Conservation (phyloP, 192 early-diverging fungal genomes). For the Glomus cerebriforme region DNA sequence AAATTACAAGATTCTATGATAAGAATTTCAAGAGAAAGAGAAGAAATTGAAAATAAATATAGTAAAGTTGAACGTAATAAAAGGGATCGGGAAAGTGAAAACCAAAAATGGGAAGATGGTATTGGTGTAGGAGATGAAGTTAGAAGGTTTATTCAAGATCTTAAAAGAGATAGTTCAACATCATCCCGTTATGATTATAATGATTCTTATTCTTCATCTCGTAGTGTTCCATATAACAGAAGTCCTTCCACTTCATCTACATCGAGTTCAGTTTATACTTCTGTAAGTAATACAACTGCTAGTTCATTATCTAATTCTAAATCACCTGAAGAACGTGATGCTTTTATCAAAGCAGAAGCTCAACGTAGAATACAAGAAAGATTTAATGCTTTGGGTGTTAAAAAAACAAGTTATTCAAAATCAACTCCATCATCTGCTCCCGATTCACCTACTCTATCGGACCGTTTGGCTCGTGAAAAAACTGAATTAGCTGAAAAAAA, state of each 20-base stretch:
- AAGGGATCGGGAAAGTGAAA: constrained; percentile 25
- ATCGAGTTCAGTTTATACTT: constrained; percentile 23
- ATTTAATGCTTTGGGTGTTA: constrained; percentile 41
- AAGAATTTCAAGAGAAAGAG: constrained; percentile 32
- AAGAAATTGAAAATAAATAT: constrained; percentile 40
- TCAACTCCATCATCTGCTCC: constrained; percentile 33
- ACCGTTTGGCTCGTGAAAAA: neutral
- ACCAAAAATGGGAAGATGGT: constrained; percentile 49
- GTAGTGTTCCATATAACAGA: neutral
- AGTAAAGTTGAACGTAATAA: constrained; percentile 33
- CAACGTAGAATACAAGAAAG: constrained; percentile 52
- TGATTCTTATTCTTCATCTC: constrained; percentile 13
- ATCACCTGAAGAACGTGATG: constrained; percentile 49
- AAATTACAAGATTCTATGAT: constrained; percentile 44
- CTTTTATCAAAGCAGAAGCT: constrained; percentile 54
- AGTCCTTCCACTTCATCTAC: constrained; percentile 29
- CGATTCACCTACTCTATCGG: constrained; percentile 6
- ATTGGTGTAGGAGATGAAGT: constrained; percentile 48
- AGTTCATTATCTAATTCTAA: constrained; percentile 34
- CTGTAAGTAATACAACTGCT: constrained; percentile 32
- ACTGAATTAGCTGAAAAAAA: constrained; percentile 21
- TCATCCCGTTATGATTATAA: neutral
- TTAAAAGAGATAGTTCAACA: constrained; percentile 26
- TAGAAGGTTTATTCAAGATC: constrained; percentile 48
- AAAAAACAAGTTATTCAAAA: constrained; percentile 23